Percentiles rank a stretch among this genome's conserved stretches.
These are phyloP conservation scores for Rhododendron vialii DNA, from an alignment of 148 eudicot genomes.

Conservation along the genomic window DNA sequence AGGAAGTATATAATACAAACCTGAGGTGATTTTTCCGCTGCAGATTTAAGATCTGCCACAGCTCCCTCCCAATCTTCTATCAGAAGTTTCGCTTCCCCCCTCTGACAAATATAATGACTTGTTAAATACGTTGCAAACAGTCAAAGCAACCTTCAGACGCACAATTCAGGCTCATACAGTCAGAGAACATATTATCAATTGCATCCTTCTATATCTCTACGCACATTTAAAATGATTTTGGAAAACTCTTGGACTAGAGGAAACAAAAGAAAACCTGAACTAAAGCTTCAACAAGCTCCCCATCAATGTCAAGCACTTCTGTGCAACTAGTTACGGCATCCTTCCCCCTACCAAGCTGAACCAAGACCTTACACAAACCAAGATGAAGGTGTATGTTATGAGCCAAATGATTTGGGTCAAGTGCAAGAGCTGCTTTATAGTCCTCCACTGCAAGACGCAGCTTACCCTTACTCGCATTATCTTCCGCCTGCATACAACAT, in stretches of 20 bases:
- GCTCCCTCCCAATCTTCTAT: constrained; percentile 94
- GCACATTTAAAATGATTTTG: background rate
- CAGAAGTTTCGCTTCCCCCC: constrained; percentile 90
- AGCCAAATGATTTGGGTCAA: constrained; percentile 80
- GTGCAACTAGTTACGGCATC: constrained; percentile 71
- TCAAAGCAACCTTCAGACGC: constrained; percentile 8
- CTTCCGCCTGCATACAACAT: constrained; percentile 50
- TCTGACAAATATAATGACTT: constrained; percentile 35
- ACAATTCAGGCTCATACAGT: background rate
- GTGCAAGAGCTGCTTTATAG: constrained; percentile 75
- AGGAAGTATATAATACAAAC: constrained; percentile 27
- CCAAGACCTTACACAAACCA: constrained; percentile 86
- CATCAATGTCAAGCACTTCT: constrained; percentile 75
- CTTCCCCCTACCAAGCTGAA: constrained; percentile 83
- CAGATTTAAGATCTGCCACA: constrained; percentile 78
- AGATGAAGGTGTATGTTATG: constrained; percentile 86
- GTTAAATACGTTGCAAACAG: background rate
- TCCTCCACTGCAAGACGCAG: constrained; percentile 86
- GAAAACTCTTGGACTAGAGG: background rate
- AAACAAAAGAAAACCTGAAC: constrained; percentile 27
- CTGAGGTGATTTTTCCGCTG: constrained; percentile 93
- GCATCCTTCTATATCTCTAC: constrained; percentile 35
- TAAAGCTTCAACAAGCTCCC: constrained; percentile 73
- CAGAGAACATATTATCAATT: background rate
- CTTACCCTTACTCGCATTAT: constrained; percentile 75